Conservation (phyloP, 768 basidiomycete genomes). For the Termitomyces sp. region DNA sequence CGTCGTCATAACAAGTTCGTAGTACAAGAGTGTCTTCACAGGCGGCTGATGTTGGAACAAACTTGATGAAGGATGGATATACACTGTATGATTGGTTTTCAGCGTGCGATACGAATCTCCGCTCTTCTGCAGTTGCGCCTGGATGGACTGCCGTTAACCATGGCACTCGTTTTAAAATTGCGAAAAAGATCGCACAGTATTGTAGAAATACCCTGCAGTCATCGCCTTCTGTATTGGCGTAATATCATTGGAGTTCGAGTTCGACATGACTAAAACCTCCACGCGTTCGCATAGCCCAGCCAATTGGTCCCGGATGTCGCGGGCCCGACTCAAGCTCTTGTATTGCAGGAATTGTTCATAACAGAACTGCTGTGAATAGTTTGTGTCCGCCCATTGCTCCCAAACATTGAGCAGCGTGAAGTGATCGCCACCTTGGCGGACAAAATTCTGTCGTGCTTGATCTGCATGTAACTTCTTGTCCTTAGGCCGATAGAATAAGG, state of each 20-base stretch:
- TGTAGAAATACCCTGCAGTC: constrained; percentile 94
- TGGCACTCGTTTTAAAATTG: neutral
- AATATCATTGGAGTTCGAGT: constrained; percentile 91
- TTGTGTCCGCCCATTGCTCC: constrained; percentile 99
- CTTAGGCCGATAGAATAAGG: constrained; percentile 95
- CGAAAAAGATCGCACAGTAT: constrained; percentile 53
- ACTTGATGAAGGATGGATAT: constrained; percentile 94
- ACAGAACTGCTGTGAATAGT: constrained; percentile 95
- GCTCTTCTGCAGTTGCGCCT: constrained; percentile 91
- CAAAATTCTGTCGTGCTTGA: constrained; percentile 95
- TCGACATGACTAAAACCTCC: constrained; percentile 82
- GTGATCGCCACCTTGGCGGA: constrained; percentile 93
- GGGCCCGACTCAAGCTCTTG: constrained; percentile 89
- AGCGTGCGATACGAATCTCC: constrained; percentile 97
- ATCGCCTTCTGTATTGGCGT: constrained; percentile 93
- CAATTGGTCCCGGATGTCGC: constrained; percentile 94
- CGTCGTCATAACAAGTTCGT: constrained; percentile 95
- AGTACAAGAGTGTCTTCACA: constrained; percentile 84
- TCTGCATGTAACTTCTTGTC: constrained; percentile 98
- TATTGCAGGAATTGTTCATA: constrained; percentile 95
- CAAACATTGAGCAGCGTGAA: constrained; percentile 97
- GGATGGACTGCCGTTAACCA: neutral
- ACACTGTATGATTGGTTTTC: constrained; percentile 94
- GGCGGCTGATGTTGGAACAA: constrained; percentile 96
- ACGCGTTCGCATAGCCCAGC: constrained; percentile 95